Base-by-base conservation (phyloP, 2,329 filamentous ascomycete genomes). In the Ampelomyces quisqualis region DNA sequence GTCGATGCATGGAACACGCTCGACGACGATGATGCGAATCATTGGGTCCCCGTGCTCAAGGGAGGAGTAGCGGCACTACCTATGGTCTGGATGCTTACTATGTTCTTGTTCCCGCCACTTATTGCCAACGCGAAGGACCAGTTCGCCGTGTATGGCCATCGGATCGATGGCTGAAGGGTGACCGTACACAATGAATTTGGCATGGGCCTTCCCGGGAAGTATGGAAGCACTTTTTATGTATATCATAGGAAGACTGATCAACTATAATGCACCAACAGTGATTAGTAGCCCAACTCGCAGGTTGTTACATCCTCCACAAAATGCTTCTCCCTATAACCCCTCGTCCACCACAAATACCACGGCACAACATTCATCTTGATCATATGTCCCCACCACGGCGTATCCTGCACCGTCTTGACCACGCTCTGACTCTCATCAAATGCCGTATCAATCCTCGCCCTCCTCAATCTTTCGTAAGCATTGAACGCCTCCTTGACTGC, bases 351-450 rank as follows among this genome's bases (percentile, higher is more conserved):
- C 43, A 74, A 47, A 58, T 70, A 74, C 71, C 71, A 74, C 30
- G 71, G 71, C n/a, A 73, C 63, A 30, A 74, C 49, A 39, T 64
- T 68, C 30, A 67, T 72, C 62, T 73, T 73, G 35, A 74, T 68
- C 39, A 58, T 67, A 50, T 73, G 70, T 7, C 70, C 70, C 14
- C 72, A 40, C 69, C 70, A 73, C 8, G 70, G 70, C 4, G 70
- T 69, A 44, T 74, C 70, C 14, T 67, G 67, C 9, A 73, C 70
- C 5, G 71, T 72, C 46, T 63, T 69, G 2, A 74, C 69, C 18
- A 74, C 71, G 32, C 64, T 70, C 58, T 71, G 70, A 30, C 65
- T 72, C 55, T 76, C 72, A 14, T 73, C 68, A 52, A 73, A 76
- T 2, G 73, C 69, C 10, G 51, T 60, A 24, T 74, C 70, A 40